A percentile compares a stretch with the other conserved stretches of the same genome.
These are phyloP conservation scores for Passiflora organensis DNA, from an alignment of 345 rosid species.

Conservation along the genomic window DNA sequence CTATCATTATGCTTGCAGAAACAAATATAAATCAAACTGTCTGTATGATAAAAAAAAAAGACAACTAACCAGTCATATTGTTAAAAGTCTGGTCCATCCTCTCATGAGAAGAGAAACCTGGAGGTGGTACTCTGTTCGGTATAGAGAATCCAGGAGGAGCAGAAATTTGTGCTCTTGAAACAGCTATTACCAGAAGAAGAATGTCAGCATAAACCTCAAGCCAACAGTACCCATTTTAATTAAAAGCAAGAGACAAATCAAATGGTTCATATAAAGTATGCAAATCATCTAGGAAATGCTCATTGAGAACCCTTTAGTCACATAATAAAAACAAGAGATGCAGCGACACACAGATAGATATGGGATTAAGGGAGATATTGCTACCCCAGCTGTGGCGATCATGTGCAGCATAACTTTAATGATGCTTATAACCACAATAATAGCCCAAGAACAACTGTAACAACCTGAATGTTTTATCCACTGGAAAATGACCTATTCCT, in stretches of 20 bases:
- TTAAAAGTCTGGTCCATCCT: constrained; percentile 49
- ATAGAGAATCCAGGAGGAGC: constrained; percentile 87
- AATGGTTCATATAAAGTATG: not conserved
- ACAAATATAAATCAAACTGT: not conserved
- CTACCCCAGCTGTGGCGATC: no score
- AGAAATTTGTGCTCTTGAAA: constrained; percentile 59
- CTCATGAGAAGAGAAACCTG: constrained; percentile 76
- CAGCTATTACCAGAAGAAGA: constrained; percentile 14
- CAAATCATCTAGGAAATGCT: not conserved
- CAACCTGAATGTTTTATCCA: no score
- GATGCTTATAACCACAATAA: no score
- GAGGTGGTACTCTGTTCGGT: constrained; percentile 84
- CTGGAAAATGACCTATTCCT: no score
- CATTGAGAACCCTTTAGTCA: not conserved
- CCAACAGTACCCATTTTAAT: not conserved
- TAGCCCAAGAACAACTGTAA: no score
- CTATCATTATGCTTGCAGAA: not conserved
- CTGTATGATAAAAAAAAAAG: not conserved
- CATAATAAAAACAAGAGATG: no score
- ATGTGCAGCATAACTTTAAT: no score
- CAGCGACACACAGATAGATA: no score
- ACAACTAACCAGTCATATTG: constrained; percentile 41
- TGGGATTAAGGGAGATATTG: no score
- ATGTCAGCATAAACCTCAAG: not conserved
- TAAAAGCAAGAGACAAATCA: no score